Percentiles rank a stretch among this genome's conserved stretches.
Evolutionary conservation across 805 yeast species (phyloP).

Genomic region (Cyberlindnera americana): DNA sequence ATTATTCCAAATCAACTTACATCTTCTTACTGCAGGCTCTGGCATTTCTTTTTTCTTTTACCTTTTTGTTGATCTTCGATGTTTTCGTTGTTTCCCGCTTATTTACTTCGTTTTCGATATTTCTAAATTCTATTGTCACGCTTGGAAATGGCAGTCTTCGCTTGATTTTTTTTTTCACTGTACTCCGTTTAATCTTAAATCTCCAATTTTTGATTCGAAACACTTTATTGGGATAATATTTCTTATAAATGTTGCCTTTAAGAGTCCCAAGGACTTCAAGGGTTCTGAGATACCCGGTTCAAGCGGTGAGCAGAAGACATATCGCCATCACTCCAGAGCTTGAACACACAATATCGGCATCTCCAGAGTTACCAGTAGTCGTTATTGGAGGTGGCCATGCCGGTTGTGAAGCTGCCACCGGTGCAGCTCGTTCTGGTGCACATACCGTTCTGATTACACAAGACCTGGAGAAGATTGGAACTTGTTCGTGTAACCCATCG

Average conservation of each 20-base stretch:
- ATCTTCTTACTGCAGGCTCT: no score
- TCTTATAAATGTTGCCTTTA: not conserved
- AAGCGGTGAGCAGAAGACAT: not conserved
- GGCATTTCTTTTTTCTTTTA: no score
- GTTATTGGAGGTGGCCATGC: slow-evolving; percentile 99
- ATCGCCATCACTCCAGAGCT: slow-evolving; percentile 26
- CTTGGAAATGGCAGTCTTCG: no score
- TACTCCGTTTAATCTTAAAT: no score
- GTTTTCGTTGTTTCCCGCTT: no score
- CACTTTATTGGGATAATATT: no score
- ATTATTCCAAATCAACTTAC: no score
- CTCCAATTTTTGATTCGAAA: no score
- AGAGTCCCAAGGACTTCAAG: not conserved
- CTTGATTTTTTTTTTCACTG: no score
- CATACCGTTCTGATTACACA: slow-evolving; percentile 76
- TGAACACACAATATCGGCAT: slow-evolving; percentile 7
- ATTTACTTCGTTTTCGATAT: no score
- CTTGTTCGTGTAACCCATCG: slow-evolving; percentile 95
- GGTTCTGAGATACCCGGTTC: not conserved
- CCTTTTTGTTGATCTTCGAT: no score
- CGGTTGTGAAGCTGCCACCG: slow-evolving; percentile 96
- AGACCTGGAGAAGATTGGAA: slow-evolving; percentile 69
- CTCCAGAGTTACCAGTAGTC: slow-evolving; percentile 53
- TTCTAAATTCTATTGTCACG: no score
- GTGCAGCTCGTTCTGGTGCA: slow-evolving; percentile 82